Evolutionary conservation across 2,329 filamentous ascomycete genomes (phyloP).

Genomic region (Tympanopsis confertula): DNA sequence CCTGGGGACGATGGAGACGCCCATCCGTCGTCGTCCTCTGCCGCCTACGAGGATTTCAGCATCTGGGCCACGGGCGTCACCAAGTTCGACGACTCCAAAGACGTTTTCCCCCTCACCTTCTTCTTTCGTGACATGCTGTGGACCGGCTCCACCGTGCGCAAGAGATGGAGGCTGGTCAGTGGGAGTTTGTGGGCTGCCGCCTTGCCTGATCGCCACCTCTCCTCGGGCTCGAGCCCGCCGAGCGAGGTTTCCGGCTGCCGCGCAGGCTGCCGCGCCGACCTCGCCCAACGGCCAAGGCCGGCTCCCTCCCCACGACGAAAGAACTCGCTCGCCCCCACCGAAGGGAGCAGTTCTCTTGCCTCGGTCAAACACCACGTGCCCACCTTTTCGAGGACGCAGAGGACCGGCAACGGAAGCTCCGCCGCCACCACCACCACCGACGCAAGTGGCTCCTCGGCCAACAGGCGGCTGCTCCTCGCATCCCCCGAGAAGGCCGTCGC

Average conservation of each 20-base stretch:
- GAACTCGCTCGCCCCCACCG: no score
- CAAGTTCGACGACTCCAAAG: conserved; percentile 27
- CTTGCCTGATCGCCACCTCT: conserved; percentile 11
- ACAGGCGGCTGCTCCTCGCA: conserved; percentile 13
- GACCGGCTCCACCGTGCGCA: conserved; percentile 24
- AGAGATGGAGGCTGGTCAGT: conserved; percentile 26
- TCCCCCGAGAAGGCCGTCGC: conserved; percentile 18
- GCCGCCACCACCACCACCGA: conserved; percentile 12
- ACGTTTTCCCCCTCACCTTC: conserved; percentile 29
- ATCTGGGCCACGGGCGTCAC: conserved; percentile 27
- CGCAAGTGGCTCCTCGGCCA: conserved; percentile 12
- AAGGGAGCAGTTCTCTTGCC: no score
- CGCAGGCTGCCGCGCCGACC: conserved; percentile 1
- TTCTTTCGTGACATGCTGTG: conserved; percentile 19
- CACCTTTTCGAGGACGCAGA: background rate
- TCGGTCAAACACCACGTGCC: no score
- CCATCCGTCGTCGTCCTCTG: background rate
- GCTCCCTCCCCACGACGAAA: background rate
- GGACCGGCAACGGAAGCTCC: background rate
- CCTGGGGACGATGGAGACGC: background rate
- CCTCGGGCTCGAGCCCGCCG: conserved; percentile 9
- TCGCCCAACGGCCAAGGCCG: background rate
- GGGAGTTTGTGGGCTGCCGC: conserved; percentile 21
- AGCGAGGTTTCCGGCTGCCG: conserved; percentile 7
- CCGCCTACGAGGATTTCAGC: conserved; percentile 22